Evolutionary conservation across 371 early-diverging fungal species (phyloP).

Genomic region (Paraphysoderma sedebokerense): DNA sequence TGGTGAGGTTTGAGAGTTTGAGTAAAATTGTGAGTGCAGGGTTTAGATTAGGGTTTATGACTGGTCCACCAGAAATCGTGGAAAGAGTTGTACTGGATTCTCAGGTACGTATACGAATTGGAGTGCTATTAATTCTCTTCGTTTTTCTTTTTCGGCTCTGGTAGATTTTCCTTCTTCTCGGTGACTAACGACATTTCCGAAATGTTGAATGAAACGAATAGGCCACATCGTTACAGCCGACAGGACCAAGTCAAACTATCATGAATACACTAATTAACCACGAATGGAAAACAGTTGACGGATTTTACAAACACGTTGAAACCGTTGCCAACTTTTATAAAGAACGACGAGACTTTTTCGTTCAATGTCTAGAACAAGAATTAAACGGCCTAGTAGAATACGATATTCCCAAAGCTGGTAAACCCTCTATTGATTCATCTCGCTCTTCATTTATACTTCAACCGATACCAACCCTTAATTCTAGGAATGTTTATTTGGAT

Average conservation of each 20-base stretch:
- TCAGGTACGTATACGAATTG: too few relatives aligned
- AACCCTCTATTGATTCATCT: constrained; percentile 1
- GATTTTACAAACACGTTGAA: constrained; percentile 42
- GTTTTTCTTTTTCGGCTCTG: too few relatives aligned
- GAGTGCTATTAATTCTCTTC: neutral
- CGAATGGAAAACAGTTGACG: constrained; percentile 34
- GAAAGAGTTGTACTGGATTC: constrained; percentile 53
- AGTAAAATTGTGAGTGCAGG: constrained; percentile 65
- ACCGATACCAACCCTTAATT: neutral
- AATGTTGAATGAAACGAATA: too few relatives aligned
- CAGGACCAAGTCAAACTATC: constrained; percentile 45
- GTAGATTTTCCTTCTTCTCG: too few relatives aligned
- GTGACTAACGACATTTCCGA: too few relatives aligned
- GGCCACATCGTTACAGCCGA: constrained; percentile 53
- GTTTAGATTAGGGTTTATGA: constrained; percentile 57
- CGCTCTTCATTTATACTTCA: constrained; percentile 1
- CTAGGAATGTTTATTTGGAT: constrained; percentile 85
- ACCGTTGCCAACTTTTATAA: constrained; percentile 37
- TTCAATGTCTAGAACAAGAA: constrained; percentile 28
- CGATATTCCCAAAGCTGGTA: constrained; percentile 47
- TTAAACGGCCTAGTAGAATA: constrained; percentile 44
- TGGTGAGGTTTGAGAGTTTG: constrained; percentile 66
- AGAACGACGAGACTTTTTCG: constrained; percentile 41
- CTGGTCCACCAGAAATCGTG: constrained; percentile 46
- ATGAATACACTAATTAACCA: constrained; percentile 37